Evolutionary conservation across 768 basidiomycete genomes (phyloP).

Genomic region (Gyrodon lividus): DNA sequence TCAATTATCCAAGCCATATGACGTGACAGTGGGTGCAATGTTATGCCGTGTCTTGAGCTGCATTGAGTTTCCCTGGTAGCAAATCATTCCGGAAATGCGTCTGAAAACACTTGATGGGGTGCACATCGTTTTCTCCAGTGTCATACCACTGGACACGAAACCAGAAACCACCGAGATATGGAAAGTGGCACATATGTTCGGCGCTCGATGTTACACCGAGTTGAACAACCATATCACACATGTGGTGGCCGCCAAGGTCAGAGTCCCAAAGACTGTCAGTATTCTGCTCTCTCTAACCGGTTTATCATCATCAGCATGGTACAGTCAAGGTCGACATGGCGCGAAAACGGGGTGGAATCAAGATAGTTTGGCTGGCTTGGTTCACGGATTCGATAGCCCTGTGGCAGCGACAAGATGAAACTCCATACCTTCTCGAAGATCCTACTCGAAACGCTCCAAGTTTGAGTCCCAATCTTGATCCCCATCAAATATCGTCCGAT

Average conservation of each 20-base stretch:
- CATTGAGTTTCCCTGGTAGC: constrained; percentile 40
- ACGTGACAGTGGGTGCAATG: constrained; percentile 69
- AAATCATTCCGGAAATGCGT: constrained; percentile 83
- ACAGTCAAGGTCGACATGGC: constrained; percentile 92
- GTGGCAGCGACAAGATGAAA: constrained; percentile 84
- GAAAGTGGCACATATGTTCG: constrained; percentile 84
- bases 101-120: constrained; percentile 71
- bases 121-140: constrained; percentile 88
- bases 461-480: constrained; percentile 45
- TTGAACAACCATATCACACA: constrained; percentile 73
- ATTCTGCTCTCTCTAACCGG: constrained; percentile 6
- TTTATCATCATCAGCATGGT: constrained; percentile 53
- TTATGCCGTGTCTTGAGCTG: neutral
- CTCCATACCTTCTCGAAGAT: constrained; percentile 69
- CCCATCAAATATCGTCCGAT: constrained; percentile 60
- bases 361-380: constrained; percentile 89
- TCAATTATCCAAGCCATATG: constrained; percentile 43
- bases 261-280: constrained; percentile 5
- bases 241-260: constrained; percentile 86
- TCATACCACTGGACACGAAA: constrained; percentile 85
- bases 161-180: constrained; percentile 84
- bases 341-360: constrained; percentile 68
- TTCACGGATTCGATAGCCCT: constrained; percentile 85
- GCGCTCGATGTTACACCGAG: constrained; percentile 76
- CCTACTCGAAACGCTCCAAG: constrained; percentile 41